Base-by-base conservation (phyloP, 2,329 filamentous ascomycete species). In the Cytospora leucostoma region DNA sequence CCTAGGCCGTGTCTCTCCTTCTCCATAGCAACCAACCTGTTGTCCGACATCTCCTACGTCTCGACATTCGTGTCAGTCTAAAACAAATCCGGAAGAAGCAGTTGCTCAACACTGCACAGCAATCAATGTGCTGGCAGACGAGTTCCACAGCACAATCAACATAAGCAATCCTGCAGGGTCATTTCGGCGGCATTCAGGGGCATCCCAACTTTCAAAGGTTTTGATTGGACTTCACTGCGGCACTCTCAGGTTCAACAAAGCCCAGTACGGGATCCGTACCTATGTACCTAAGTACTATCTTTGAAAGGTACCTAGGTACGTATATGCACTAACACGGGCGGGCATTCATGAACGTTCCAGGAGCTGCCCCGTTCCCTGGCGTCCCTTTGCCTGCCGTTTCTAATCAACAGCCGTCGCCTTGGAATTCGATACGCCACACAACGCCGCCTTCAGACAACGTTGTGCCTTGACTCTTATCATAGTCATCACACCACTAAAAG, bases 91-190 rank as follows among this genome's bases (percentile, higher is more conserved):
- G 38, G 54, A 38, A 52, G 47, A 52, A 52, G 56, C 34, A 59
- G 33, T 35, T 59, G 47, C 56, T 40, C 35, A 52, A 52, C 19
- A 33, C n/a, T 50, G 50, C 57, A 40, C 32, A 37, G 50, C 57
- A 50, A 50, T 27, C 58, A 50, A 61, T 61, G 58, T n/a, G 51
- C 38, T 54, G 58, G 58, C 58, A 54, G 13, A 15, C 19, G 37
- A 19, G 58, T 61, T 38, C 47, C 32, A 54, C 58, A 49, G 58
- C 51, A 61, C 55, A 49, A 61, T 51, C 35, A 61, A 54, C 51
- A 61, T 61, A 49, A 61, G 51, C 35, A 61, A 54, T 47, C 33
- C 13, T 53, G 37, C 38, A 47, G 13, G 10, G 49, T 60, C 58
- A 60, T 49, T 55, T 50, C 12, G 6, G 19, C 35, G 11, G 32